Percentiles rank a stretch among this genome's conserved stretches.
Conservation (phyloP, 1,284 basidiomycete species). For the Xerocomus cyaneibrunnescens region DNA sequence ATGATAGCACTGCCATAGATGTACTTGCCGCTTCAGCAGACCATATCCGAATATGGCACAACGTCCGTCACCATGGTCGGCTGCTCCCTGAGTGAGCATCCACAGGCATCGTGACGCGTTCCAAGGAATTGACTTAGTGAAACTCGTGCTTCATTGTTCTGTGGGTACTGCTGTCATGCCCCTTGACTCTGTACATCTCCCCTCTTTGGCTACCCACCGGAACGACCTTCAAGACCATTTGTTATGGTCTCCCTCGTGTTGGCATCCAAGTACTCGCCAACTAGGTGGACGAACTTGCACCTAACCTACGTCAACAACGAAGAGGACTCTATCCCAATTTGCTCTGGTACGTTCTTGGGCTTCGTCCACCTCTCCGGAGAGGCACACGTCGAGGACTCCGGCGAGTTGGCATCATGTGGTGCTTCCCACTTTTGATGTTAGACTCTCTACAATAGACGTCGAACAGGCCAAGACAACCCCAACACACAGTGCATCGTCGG, state of each 20-base stretch:
- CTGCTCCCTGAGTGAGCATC: constrained; percentile 50
- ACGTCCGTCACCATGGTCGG: constrained; percentile 52
- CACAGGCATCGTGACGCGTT: neutral
- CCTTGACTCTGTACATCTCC: constrained; percentile 46
- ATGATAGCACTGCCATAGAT: constrained; percentile 45
- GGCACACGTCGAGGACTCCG: constrained; percentile 51
- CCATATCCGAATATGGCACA: constrained; percentile 41
- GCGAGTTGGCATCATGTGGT: constrained; percentile 46
- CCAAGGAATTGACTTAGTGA: neutral
- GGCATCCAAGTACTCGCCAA: constrained; percentile 64
- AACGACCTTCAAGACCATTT: constrained; percentile 38
- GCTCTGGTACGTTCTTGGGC: constrained; percentile 51
- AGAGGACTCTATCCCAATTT: constrained; percentile 49
- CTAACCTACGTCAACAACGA: constrained; percentile 55
- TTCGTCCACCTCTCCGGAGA: constrained; percentile 60
- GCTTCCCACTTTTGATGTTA: neutral
- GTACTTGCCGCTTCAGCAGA: constrained; percentile 46
- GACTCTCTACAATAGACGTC: neutral
- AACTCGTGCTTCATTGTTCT: neutral
- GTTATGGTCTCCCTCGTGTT: constrained; percentile 63
- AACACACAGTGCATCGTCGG: constrained; percentile 53
- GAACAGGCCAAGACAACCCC: constrained; percentile 55
- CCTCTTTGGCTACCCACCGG: constrained; percentile 37
- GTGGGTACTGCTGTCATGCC: constrained; percentile 51
- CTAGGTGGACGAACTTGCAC: constrained; percentile 51